phyloP scores from a whole-genome alignment of 1,139 yeast genomes.

The Yamadazyma trypodendri region DNA sequence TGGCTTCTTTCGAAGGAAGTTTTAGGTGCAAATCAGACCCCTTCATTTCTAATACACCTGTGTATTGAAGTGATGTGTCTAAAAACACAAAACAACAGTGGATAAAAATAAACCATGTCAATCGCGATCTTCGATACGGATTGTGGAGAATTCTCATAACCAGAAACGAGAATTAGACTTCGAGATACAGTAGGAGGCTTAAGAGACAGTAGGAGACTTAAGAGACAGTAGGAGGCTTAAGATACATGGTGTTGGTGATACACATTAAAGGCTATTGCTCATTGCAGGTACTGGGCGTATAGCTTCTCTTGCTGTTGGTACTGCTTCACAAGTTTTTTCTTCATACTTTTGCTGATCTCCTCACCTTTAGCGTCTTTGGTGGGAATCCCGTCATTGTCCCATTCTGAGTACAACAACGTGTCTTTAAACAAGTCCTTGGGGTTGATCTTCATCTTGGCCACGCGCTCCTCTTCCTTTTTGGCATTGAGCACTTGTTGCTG shows the following conservation, averaged over 20 bases:
- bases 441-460: slow-evolving; percentile 65
- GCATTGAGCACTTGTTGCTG: slow-evolving; percentile 44
- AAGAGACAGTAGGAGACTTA: no score
- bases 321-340: slow-evolving; percentile 76
- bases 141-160: no score
- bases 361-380: slow-evolving; percentile 73
- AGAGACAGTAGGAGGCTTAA: no score
- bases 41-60: no score
- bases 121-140: no score
- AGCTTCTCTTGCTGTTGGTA: slow-evolving; percentile 80
- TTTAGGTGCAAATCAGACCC: slow-evolving; percentile 6
- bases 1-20: neutral
- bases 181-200: no score
- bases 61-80: no score
- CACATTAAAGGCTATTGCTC: neutral
- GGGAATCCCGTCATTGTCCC: slow-evolving; percentile 89
- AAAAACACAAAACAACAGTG: no score
- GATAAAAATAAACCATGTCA: no score
- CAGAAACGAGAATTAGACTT: no score
- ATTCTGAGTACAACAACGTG: slow-evolving; percentile 55
- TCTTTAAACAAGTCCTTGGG: slow-evolving; percentile 75
- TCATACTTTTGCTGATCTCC: slow-evolving; percentile 83
- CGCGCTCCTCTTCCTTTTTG: slow-evolving; percentile 62
- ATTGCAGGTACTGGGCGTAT: slow-evolving; percentile 58
- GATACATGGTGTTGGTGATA: no score